Evolutionary conservation across 2,329 filamentous ascomycete genomes (phyloP).

Genomic region (Talaromyces sp.): DNA sequence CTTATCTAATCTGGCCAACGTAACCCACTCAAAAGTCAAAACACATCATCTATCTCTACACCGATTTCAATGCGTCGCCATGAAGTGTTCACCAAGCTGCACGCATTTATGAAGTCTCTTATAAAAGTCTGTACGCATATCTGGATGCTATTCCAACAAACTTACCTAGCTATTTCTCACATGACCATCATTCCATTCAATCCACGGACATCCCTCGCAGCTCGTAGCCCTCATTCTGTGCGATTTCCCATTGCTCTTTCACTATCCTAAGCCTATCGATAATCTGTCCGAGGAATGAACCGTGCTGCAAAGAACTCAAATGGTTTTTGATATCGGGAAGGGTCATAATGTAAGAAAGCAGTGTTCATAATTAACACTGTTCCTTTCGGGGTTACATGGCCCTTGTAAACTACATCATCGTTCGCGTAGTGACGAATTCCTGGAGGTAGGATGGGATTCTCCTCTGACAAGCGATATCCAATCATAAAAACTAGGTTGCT

Average conservation of each 20-base stretch:
- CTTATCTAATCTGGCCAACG: conserved; percentile 15
- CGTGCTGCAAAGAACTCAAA: conserved; percentile 32
- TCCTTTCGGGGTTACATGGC: conserved; percentile 46
- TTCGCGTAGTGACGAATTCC: conserved; percentile 47
- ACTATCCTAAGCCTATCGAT: conserved; percentile 21
- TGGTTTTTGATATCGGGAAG: conserved; percentile 36
- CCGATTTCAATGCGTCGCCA: no score
- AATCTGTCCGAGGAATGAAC: conserved; percentile 24
- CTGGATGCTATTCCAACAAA: no score
- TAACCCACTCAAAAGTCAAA: no score
- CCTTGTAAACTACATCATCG: conserved; percentile 46
- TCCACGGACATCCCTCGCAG: conserved; percentile 28
- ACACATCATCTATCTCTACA: no score
- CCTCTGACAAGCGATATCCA: no score
- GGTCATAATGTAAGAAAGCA: conserved; percentile 43
- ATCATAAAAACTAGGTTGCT: no score
- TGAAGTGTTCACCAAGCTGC: no score
- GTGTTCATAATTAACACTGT: conserved; percentile 44
- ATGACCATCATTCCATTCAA: conserved; percentile 22
- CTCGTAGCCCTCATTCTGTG: conserved; percentile 28
- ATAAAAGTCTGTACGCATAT: no score
- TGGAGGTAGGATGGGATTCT: conserved; percentile 20
- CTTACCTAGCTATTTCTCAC: no score
- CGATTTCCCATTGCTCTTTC: conserved; percentile 24
- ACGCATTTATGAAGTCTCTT: no score